Evolutionary conservation across 2,329 filamentous ascomycete species (phyloP), one percentile per base, ranked within the genome.

Genomic region (Fusarium bactridioides): DNA sequence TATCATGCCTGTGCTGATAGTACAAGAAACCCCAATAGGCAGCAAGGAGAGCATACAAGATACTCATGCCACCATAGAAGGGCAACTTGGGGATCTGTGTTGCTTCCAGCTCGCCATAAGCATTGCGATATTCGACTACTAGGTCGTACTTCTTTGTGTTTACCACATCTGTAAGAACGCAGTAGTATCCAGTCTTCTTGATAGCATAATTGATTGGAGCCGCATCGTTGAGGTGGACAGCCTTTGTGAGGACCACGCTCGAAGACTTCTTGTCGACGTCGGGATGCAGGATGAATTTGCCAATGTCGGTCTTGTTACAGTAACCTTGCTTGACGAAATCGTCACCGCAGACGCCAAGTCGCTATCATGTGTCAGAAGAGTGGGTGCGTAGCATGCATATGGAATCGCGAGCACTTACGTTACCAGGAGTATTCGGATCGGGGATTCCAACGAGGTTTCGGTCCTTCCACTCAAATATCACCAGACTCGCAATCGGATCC

Each of bases 1-100:
- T 98, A 81, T 99, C 96, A 78, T 93, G 90, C 67, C 95, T 89
- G 81, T 99, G 94, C 82, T 98, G 94, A 78, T 95, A 95, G 83
- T 99, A 98, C 27, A 98, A 86, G 82, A 98, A 97, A 15, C 89
- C 94, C 96, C 96, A 99, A 81, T 88, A 92, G 80, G 90, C 88
- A 74, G 90, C 91, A 74, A 98, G 89, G 25, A 98, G 88, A 55
- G 94, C 94, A 82, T 99, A 99, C 37, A 97, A 90, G 71, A 99
- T 95, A 2, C 95, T 95, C 75, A 98, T 91, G 64, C 93, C 95
- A 51, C 95, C 96, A 79, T 99, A 99, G 81, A 99, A 99, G 5
- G 96, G 95, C 65, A 99, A 86, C 82, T 99, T 99, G 25, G 97
- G 93, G 74, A 99, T 98, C 81, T 99, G 95, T 4, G 94, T 94